Conservation (phyloP, 192 early-diverging fungal genomes). For the Linnemannia hyalina region DNA sequence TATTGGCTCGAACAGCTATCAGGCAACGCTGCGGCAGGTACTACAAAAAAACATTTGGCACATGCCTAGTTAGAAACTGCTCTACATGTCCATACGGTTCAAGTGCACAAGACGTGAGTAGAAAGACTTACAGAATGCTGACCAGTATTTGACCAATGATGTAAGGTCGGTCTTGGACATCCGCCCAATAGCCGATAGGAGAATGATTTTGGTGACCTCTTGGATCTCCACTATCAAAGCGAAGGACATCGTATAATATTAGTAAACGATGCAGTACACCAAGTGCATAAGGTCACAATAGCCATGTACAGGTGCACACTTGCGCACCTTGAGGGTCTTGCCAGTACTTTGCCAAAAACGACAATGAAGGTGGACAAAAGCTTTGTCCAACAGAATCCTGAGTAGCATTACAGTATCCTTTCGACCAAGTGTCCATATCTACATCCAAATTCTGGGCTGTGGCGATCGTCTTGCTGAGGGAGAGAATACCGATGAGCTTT, state of each 20-base stretch:
- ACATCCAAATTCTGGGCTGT: conserved; percentile 22
- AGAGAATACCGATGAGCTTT: conserved; percentile 73
- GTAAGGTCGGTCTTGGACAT: conserved; percentile 64
- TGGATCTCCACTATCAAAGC: conserved; percentile 71
- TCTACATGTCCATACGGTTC: background rate
- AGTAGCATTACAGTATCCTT: conserved; percentile 67
- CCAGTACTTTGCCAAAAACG: conserved; percentile 85
- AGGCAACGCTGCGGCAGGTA: conserved; percentile 59
- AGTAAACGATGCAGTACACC: background rate
- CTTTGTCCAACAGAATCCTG: conserved; percentile 61
- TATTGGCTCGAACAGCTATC: conserved; percentile 57
- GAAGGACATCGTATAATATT: background rate
- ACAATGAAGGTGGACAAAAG: conserved; percentile 74
- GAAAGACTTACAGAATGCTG: conserved; percentile 66
- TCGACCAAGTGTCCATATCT: conserved; percentile 59
- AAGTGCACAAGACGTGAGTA: background rate
- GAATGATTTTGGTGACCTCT: conserved; percentile 71
- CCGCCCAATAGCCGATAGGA: conserved; percentile 65
- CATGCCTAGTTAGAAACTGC: background rate
- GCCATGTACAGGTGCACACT: background rate
- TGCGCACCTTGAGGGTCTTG: conserved; percentile 80
- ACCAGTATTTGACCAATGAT: conserved; percentile 77
- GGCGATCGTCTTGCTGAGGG: conserved; percentile 37
- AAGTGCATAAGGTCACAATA: background rate
- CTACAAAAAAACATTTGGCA: conserved; percentile 39